These are phyloP conservation scores for Polygonum maritimum DNA, from an alignment of 148 eudicot species.

Conservation along the genomic window DNA sequence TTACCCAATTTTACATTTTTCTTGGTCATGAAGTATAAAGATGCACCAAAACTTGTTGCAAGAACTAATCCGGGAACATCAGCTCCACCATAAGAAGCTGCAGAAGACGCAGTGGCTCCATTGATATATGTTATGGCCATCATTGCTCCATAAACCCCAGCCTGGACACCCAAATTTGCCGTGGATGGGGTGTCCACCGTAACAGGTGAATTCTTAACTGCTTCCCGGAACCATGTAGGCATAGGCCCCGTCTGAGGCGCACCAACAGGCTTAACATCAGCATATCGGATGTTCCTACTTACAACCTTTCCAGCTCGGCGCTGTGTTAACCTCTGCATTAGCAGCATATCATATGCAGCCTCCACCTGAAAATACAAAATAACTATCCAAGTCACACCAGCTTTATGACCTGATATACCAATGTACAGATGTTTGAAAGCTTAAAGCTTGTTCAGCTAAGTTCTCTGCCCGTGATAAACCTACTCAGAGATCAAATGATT, in stretches of 20 bases:
- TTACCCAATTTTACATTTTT: constrained; percentile 83
- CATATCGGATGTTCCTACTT: constrained; percentile 66
- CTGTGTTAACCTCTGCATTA: constrained; percentile 90
- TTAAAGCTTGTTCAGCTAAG: neutral
- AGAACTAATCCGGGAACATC: constrained; percentile 92
- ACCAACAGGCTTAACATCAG: constrained; percentile 80
- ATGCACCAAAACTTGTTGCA: constrained; percentile 91
- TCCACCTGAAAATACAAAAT: constrained; percentile 48
- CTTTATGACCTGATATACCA: neutral
- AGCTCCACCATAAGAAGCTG: constrained; percentile 54
- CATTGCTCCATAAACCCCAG: constrained; percentile 94
- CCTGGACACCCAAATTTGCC: constrained; percentile 70
- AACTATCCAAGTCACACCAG: neutral
- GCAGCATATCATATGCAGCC: constrained; percentile 98
- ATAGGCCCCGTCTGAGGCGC: constrained; percentile 46
- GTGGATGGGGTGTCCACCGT: constrained; percentile 58
- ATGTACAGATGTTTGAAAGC: neutral
- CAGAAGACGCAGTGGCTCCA: constrained; percentile 54
- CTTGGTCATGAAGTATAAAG: constrained; percentile 88
- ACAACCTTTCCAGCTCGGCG: constrained; percentile 95
- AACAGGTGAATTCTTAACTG: constrained; percentile 46
- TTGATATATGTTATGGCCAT: constrained; percentile 75
- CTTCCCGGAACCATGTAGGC: constrained; percentile 77
- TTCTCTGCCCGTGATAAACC: neutral
- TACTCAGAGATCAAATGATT: neutral